phyloP scores from a whole-genome alignment of 176 grass and related monocot genomes.

The Eleusine coracana region DNA sequence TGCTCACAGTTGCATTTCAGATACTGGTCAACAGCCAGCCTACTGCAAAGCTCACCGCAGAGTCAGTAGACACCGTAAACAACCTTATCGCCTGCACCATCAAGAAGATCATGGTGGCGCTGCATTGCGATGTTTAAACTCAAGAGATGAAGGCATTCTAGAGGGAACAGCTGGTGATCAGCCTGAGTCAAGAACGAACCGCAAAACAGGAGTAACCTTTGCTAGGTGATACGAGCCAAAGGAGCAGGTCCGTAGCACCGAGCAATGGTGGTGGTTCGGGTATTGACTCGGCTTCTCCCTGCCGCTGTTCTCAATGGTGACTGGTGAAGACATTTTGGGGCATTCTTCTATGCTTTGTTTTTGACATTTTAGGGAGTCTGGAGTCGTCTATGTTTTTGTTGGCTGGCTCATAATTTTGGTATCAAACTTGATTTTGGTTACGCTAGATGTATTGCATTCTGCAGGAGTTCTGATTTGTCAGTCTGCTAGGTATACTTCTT shows the following conservation, averaged over 20 bases:
- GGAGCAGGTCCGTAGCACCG: slow-evolving; percentile 49
- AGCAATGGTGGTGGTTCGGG: slow-evolving; percentile 99
- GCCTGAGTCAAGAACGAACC: slow-evolving; percentile 99
- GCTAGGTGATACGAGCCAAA: slow-evolving; percentile 70
- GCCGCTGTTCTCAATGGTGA: slow-evolving; percentile 24
- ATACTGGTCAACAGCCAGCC: slow-evolving; percentile 96
- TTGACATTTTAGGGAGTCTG: slow-evolving; percentile 20
- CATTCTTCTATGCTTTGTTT: slow-evolving; percentile 16
- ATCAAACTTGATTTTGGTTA: slow-evolving; percentile 3
- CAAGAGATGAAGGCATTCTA: neutral
- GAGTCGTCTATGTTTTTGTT: slow-evolving; percentile 43
- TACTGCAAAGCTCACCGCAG: slow-evolving; percentile 68
- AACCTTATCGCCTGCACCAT: slow-evolving; percentile 86
- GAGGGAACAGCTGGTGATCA: neutral
- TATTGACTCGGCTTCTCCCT: slow-evolving; percentile 73
- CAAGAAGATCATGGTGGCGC: slow-evolving; percentile 74
- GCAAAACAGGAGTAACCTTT: slow-evolving; percentile 54
- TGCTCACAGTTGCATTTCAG: slow-evolving; percentile 93
- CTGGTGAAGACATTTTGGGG: slow-evolving; percentile 17
- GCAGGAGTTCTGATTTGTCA: neutral
- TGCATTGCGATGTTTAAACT: slow-evolving; percentile 55
- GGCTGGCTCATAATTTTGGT: slow-evolving; percentile 33
- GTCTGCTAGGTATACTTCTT: neutral
- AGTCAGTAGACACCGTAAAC: slow-evolving; percentile 78
- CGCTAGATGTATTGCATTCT: neutral